These are phyloP conservation scores for Plasmodium knowlesi DNA, from an alignment of 169 alveolate genomes.

Conservation along the genomic window DNA sequence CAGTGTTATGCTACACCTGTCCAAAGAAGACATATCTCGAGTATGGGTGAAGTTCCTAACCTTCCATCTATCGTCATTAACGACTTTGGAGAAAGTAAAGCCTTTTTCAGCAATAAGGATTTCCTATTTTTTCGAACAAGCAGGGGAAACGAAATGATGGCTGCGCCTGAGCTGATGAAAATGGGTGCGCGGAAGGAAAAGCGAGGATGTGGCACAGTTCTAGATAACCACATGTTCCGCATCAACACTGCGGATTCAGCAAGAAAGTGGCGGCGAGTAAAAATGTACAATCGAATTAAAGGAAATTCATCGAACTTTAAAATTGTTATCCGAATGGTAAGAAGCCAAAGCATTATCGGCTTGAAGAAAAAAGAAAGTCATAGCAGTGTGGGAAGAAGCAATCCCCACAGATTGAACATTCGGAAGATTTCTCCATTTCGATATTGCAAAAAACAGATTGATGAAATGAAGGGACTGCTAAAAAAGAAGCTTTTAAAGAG, in stretches of 20 bases:
- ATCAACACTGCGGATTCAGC: background rate
- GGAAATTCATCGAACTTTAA: background rate
- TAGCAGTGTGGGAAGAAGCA: background rate
- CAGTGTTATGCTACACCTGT: background rate
- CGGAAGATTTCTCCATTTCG: background rate
- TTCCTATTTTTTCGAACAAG: slow-evolving; percentile 52
- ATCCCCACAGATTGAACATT: background rate
- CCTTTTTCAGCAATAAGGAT: slow-evolving; percentile 43
- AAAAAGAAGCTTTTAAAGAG: slow-evolving; percentile 10
- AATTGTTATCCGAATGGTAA: background rate
- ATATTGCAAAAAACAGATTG: slow-evolving; percentile 7
- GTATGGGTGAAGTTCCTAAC: background rate
- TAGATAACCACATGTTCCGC: background rate
- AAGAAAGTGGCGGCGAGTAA: background rate
- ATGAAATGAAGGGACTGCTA: background rate
- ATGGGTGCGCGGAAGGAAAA: background rate
- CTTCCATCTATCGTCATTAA: slow-evolving; percentile 30
- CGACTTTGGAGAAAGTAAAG: slow-evolving; percentile 73
- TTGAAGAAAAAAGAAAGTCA: background rate
- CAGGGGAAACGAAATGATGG: slow-evolving; percentile 53
- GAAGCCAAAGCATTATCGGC: background rate
- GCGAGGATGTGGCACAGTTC: background rate
- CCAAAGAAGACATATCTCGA: background rate
- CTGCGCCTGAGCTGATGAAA: slow-evolving; percentile 59
- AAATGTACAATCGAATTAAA: background rate